A percentile compares a stretch with the other conserved stretches of the same genome.
Evolutionary conservation across 768 basidiomycete species (phyloP).

Genomic region (Basidioascus undulatus): DNA sequence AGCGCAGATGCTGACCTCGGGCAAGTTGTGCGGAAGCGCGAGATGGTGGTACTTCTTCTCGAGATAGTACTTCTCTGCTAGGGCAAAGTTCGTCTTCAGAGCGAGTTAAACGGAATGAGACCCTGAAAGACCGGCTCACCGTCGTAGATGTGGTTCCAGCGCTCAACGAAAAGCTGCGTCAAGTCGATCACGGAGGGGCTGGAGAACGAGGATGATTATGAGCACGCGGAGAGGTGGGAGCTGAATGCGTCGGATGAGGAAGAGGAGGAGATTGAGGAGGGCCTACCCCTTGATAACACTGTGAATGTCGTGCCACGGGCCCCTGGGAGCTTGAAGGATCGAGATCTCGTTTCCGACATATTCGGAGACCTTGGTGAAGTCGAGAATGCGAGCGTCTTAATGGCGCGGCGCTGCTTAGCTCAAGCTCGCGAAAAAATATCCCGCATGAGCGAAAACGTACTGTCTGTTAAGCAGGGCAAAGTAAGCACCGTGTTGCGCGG

Average conservation of each 20-base stretch:
- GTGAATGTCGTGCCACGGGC: constrained; percentile 92
- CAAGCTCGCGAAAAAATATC: no score
- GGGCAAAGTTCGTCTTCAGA: no score
- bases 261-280: no score
- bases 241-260: not conserved
- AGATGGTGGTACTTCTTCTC: constrained; percentile 33
- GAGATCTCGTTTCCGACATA: constrained; percentile 47
- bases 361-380: constrained; percentile 60
- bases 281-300: constrained; percentile 7
- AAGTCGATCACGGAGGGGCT: constrained; percentile 70
- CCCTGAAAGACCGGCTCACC: constrained; percentile 31
- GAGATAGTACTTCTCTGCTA: constrained; percentile 19
- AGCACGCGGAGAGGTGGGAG: constrained; percentile 30
- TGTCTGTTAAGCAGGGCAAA: no score
- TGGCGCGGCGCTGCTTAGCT: no score
- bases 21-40: constrained; percentile 55
- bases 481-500: no score
- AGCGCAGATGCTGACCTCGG: no score
- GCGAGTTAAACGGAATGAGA: no score
- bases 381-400: constrained; percentile 53
- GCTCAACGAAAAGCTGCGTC: constrained; percentile 73
- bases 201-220: constrained; percentile 60
- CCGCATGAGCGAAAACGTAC: no score
- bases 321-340: constrained; percentile 37
- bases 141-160: constrained; percentile 53